Evolutionary conservation across 345 rosid species (phyloP), one percentile per base, ranked within the genome.

Genomic region (Arabis alpina): DNA sequence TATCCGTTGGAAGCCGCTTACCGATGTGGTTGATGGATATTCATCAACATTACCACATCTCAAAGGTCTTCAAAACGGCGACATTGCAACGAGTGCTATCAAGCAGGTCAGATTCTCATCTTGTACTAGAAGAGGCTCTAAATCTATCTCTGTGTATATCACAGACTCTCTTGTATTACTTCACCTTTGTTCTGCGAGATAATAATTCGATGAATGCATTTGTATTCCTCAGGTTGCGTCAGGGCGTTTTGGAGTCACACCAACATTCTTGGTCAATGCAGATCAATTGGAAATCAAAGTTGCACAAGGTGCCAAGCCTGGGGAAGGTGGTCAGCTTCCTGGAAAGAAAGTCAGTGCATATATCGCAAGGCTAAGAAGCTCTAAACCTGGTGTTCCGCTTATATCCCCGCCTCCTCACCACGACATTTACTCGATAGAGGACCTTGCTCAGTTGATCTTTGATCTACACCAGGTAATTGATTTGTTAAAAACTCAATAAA

Each of bases 291-390:
- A 94, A 78, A 94, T 94, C 77, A 94, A 94, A 86, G 93, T 94
- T 74, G 99, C 99, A 66, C 97, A 91, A 87, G 99, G 99, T 68
- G 99, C 99, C 56, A 94, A 91, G 72, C 99, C 99, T 42, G 99
- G 99, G 30, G 99, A 89, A 83, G 99, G 99, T 55, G 97, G 99
- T 36, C 99, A 94, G 74, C 80, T 94, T 79, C 99, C 97, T 36
- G 96, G 99, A 64, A 89, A 91, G 84, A 94, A 94, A 88, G 99
- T 94, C 54, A 91, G 99, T 82, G 99, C 99, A 4, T 94, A 94
- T 55, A 94, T 94, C 52, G 96, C 97, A 32, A 89, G 95, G 84
- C 79, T 94, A 68, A 87, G 99, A 77, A 94, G 83, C 76, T 94
- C 99, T 63, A 94, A 94, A 60, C 99, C 99, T 66, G 98, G 99